These are phyloP conservation scores for Podospora australis DNA, from an alignment of 495 filamentous ascomycete genomes.

Conservation along the genomic window DNA sequence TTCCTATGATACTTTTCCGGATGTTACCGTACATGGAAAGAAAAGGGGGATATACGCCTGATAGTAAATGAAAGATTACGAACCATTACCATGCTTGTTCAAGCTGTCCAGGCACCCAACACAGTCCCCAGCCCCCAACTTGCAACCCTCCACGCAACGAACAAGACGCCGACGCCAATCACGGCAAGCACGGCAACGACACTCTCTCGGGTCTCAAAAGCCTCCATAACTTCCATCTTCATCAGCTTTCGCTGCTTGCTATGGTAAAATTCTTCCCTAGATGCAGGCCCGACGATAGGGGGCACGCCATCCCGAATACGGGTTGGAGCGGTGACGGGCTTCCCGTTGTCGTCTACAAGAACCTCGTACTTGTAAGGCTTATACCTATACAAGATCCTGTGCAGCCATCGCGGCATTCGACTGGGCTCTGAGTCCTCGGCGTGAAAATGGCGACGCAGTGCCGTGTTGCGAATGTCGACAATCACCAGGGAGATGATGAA, in stretches of 20 bases:
- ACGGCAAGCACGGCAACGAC: constrained; percentile 32
- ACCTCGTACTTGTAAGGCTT: constrained; percentile 23
- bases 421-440: constrained; percentile 17
- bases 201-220: constrained; percentile 39
- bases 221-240: constrained; percentile 45
- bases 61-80: neutral
- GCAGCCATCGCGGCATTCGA: constrained; percentile 34
- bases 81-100: neutral
- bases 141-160: constrained; percentile 24
- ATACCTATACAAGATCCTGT: constrained; percentile 30
- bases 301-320: neutral
- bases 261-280: constrained; percentile 34
- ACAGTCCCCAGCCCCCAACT: constrained; percentile 13
- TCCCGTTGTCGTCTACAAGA: constrained; percentile 14
- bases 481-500: constrained; percentile 48
- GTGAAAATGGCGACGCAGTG: constrained; percentile 32
- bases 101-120: neutral
- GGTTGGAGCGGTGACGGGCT: neutral
- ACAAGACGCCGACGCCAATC: constrained; percentile 17
- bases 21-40: no score
- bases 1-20: no score
- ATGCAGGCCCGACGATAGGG: neutral
- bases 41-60: no score
- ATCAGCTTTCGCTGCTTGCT: constrained; percentile 45
- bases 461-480: constrained; percentile 40